Evolutionary conservation across 2,329 filamentous ascomycete genomes (phyloP).

Genomic region (Periconia sp.): DNA sequence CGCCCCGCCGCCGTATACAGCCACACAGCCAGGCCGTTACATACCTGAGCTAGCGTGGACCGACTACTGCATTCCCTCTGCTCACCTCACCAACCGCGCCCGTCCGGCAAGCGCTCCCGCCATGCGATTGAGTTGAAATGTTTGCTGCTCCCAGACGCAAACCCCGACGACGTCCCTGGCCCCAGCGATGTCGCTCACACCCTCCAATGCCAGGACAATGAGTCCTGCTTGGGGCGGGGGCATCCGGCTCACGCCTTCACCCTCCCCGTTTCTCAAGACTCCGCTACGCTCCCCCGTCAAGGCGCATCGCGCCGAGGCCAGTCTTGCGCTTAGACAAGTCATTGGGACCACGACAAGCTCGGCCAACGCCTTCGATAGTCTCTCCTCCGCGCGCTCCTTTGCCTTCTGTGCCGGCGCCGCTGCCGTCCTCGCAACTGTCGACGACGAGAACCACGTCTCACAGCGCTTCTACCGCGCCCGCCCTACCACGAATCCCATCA

Average conservation of each 20-base stretch:
- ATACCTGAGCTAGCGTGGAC: no score
- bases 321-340: constrained; percentile 78
- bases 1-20: neutral
- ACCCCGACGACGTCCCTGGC: constrained; percentile 15
- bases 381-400: constrained; percentile 73
- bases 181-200: constrained; percentile 47
- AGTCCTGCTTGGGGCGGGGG: constrained; percentile 43
- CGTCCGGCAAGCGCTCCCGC: constrained; percentile 22
- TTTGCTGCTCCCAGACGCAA: constrained; percentile 8
- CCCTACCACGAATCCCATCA: constrained; percentile 71
- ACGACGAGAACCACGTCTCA: constrained; percentile 66
- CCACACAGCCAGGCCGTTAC: no score
- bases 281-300: constrained; percentile 68
- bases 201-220: constrained; percentile 50
- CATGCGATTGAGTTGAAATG: constrained; percentile 25
- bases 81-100: constrained; percentile 13
- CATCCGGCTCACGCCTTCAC: constrained; percentile 67
- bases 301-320: constrained; percentile 51
- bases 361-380: constrained; percentile 84
- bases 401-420: constrained; percentile 93
- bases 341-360: constrained; percentile 89
- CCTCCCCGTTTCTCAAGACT: constrained; percentile 67
- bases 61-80: no score
- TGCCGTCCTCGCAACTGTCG: constrained; percentile 85
- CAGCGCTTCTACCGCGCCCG: constrained; percentile 93